These are phyloP conservation scores for Waitea zeae DNA, from an alignment of 1,284 basidiomycete genomes.

Conservation along the genomic window DNA sequence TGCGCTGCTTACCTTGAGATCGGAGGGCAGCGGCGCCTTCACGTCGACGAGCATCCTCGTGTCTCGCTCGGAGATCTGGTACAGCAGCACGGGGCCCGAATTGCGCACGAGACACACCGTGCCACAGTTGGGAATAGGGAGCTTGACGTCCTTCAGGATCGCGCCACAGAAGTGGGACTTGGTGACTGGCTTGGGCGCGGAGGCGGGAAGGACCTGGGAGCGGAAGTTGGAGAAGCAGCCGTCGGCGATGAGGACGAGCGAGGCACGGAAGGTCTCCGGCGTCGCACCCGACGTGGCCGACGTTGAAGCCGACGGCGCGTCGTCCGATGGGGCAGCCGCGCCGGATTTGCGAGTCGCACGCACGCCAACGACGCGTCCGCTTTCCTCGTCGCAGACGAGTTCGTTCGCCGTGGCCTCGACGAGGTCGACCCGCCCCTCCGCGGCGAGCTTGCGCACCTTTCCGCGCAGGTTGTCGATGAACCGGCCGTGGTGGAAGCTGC, in stretches of 20 bases:
- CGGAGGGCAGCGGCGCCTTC: conserved; percentile 69
- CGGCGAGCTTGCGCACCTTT: conserved; percentile 45
- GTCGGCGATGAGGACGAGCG: conserved; percentile 82
- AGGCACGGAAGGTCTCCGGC: conserved; percentile 48
- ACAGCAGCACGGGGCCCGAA: conserved; percentile 75
- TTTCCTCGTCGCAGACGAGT: conserved; percentile 43
- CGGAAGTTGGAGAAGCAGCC: conserved; percentile 90
- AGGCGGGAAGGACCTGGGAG: conserved; percentile 29
- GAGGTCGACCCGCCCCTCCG: conserved; percentile 47
- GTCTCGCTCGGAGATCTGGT: conserved; percentile 66
- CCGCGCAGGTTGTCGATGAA: conserved; percentile 72
- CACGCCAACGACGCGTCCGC: conserved; percentile 45
- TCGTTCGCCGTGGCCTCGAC: conserved; percentile 75
- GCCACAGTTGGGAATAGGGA: conserved; percentile 77
- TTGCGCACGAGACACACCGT: conserved; percentile 67
- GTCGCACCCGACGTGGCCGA: conserved; percentile 24
- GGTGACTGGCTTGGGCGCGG: conserved; percentile 30
- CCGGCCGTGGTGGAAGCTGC: conserved; percentile 90
- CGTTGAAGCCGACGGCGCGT: no score
- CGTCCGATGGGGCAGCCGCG: conserved; percentile 9
- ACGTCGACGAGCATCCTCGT: conserved; percentile 92
- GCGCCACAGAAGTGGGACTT: conserved; percentile 74
- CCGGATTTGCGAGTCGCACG: conserved; percentile 24
- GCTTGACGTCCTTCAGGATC: conserved; percentile 54
- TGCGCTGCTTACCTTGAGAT: no score